Base-by-base conservation (phyloP, 192 early-diverging fungal genomes). In the Backusella psychrophila region DNA sequence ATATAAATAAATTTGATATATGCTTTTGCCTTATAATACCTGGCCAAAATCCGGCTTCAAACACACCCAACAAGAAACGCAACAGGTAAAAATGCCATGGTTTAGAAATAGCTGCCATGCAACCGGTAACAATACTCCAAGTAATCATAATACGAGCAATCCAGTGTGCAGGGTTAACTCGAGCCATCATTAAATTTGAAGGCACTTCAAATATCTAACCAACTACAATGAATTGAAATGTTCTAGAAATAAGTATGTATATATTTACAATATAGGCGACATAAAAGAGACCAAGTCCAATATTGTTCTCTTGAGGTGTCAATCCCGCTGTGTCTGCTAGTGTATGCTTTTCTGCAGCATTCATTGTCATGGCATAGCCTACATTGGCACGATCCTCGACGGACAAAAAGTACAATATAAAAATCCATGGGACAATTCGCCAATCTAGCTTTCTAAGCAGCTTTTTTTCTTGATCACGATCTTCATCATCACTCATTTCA, bases 51-150 rank as follows among this genome's bases (percentile, higher is more conserved):
- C 80, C 80, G 2, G 80, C 80, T 68, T 81, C 80, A 77, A 73
- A 81, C 3, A 74, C 73, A 31, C 80, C 80, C 71, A 81, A 49
- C 15, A 81, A 66, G 23, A 81, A 77, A 23, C 80, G 75, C 11
- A 81, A 59, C 4, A 81, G 68, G 31, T 81, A 81, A 71, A 81
- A 81, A 77, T 81, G 80, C 80, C 80, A 81, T 41, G 80, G 42
- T 21, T 77, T 65, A 31, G 75, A 74, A 59, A 81, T 81, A 31
- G 80, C 80, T 38, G 80, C 80, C 80, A 81, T 77, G 41, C 80
- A 81, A 36, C 75, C 44, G 2, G 76, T 77, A 46, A 81, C 80
- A 66, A 81, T 81, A 46, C 80, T 77, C 80, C 80, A 81, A 23
- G 71, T 81, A 26, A 81, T 76, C 80, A 81, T 81, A 42, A 81